Base-by-base conservation (phyloP, 805 yeast species). In the Candida saitoana region DNA sequence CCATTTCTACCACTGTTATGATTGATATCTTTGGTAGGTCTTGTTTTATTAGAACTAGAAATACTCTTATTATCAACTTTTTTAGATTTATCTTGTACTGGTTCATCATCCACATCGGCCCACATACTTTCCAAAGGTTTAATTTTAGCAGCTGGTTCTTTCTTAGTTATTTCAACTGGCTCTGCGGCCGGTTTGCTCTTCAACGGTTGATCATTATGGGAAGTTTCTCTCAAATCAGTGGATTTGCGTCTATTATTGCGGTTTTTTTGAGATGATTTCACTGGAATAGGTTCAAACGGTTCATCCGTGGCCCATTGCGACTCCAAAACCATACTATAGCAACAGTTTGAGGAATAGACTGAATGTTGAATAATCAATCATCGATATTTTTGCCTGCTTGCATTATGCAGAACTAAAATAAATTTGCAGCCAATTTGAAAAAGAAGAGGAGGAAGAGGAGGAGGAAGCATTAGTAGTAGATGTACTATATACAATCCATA, bases 21-120 rank as follows among this genome's bases (percentile, higher is more conserved):
- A 22, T 22, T 9, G 9, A 22, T 22, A 22, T 22, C 9, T 22
- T 22, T 22, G 6, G 6, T 6, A 22, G 25, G 25, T 22, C 25
- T 22, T n/a, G n/a, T n/a, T n/a, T n/a, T n/a, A n/a, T n/a, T n/a
- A n/a, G n/a, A n/a, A n/a, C n/a, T n/a, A n/a, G n/a, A n/a, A n/a
- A n/a, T n/a, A n/a, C n/a, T n/a, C n/a, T n/a, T n/a, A n/a, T n/a
- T n/a, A n/a, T n/a, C n/a, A n/a, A n/a, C n/a, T n/a, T n/a, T n/a
- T n/a, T n/a, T n/a, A n/a, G n/a, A n/a, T n/a, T n/a, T n/a, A n/a
- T n/a, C n/a, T n/a, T n/a, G n/a, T 22, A 22, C 25, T 22, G 9
- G 25, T 22, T 22, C 25, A 22, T 22, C 25, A 22, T n/a, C 48
- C 15, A 39, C 40, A 9, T 39, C 38, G 12, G 34, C 42, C 38